Conservation (phyloP, 371 early-diverging fungal genomes). For the Mortierella sp. region DNA sequence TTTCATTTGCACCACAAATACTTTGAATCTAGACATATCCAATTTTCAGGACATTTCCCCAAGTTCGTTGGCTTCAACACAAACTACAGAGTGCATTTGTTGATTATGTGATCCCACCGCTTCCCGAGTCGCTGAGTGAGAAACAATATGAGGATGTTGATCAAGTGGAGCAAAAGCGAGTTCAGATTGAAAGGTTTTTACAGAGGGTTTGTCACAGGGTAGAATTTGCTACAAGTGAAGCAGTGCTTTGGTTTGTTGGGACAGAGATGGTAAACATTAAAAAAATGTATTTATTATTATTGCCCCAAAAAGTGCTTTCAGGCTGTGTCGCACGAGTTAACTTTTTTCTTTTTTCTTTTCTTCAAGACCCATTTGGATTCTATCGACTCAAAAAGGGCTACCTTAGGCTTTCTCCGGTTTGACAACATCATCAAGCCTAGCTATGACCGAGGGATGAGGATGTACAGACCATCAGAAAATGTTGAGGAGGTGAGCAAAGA, state of each 20-base stretch:
- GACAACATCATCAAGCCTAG: conserved; percentile 65
- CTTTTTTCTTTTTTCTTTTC: conserved; percentile 1
- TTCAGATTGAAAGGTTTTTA: conserved; percentile 68
- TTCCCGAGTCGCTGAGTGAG: conserved; percentile 66
- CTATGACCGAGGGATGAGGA: conserved; percentile 65
- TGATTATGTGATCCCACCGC: conserved; percentile 64
- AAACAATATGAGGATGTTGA: conserved; percentile 70
- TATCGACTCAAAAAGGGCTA: conserved; percentile 57
- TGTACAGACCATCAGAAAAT: conserved; percentile 65
- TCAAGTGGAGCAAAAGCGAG: conserved; percentile 69
- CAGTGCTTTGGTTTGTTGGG: conserved; percentile 68
- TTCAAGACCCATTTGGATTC: conserved; percentile 54
- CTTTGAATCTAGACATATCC: conserved; percentile 26
- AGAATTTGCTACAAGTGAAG: conserved; percentile 59
- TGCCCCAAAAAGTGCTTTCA: conserved; percentile 9
- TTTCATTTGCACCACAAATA: not conserved
- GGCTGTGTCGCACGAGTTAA: not conserved
- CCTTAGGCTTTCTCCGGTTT: conserved; percentile 63
- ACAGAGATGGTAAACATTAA: conserved; percentile 67
- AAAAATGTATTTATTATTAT: not conserved
- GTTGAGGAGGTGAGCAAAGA: conserved; percentile 64
- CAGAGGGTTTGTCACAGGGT: conserved; percentile 59
- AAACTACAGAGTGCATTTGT: conserved; percentile 58
- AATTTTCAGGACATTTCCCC: conserved; percentile 71
- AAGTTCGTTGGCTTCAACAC: conserved; percentile 70